Evolutionary conservation across 257 asterid species (phyloP), one percentile per base, ranked within the genome.

Genomic region (Solanum arcanum): DNA sequence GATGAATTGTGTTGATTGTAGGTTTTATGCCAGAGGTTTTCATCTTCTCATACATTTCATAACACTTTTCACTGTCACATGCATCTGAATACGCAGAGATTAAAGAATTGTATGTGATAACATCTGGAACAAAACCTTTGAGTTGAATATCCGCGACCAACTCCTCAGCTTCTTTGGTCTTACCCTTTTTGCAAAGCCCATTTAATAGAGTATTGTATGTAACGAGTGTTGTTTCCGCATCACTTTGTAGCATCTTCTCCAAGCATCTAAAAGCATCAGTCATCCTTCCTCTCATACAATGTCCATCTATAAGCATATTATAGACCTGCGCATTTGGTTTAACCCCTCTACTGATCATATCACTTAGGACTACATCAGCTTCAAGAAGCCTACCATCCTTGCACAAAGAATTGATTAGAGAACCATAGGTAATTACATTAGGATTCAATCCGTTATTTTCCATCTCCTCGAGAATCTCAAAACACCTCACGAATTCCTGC

Each of bases 381-480:
- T 96, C 98, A 83, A 88, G 86, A 89, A 93, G 88, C 88, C 93
- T 90, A 33, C 94, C 95, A 62, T 92, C 91, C 90, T 90, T 95
- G 94, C 98, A 94, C 80, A 96, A 93, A 37, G 91, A 89, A 84
- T 94, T 93, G 81, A 96, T 92, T 86, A 96, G 87, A 83, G 98
- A 91, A 59, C 98, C 94, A 83, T 94, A 96, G 35, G 94, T 93
- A 88, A 90, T 90, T 39, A 92, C 93, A 74, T 89, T 92, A 69
- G 98, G 96, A 89, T 87, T 91, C 64, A 94, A 77, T 72, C 93
- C 94, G 42, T 89, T 88, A 69, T 39, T 87, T 68, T 94, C 96
- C 96, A 96, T 96, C 85, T 94, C 97, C 66, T 94, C 98, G 56
- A 96, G 94, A 90, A 93, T 90, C 91, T 91, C 88, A 64, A 94